Evolutionary conservation across 2,329 filamentous ascomycete genomes (phyloP), one percentile per base, ranked within the genome.

Genomic region (Penicillium sp.): DNA sequence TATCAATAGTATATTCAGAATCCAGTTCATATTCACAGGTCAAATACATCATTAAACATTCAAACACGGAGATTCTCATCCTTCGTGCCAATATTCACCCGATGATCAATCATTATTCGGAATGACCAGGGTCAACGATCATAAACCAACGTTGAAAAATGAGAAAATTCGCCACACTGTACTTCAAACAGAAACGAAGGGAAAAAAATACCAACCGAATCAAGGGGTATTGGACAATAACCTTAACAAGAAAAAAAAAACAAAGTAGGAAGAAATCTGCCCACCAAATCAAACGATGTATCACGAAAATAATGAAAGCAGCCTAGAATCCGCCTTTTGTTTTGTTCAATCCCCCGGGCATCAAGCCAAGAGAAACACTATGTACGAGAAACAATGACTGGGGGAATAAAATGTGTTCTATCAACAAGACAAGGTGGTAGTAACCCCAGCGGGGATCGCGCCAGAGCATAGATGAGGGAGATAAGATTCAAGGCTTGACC

Each of bases 141-240:
- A 37, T 47, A 37, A 47, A 29, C 39, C 50, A 53, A 46, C 39
- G 21, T 26, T 37, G 29, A 47, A 19, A 53, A 53, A 39, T 16
- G 26, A 43, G 46, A 43, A 35, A 23, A 29, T 35, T 53, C 31
- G 44, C 50, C 37, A 45, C 48, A 56, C 44, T 51, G 48, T 53
- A 59, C 48, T 53, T 45, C 25, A 51, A 44, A 55, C 21, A 54
- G 25, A 47, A 62, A 60, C 7, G 57, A 61, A 50, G 59, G 57
- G 2, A 55, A 59, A 55, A 57, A 58, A 50, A 62, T 65, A 65
- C 63, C 62, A 63, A 49, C 62, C 63, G 60, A 59, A 51, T 53
- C 45, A 60, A 61, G 33, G 58, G 64, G 63, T 66, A 66, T 67
- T 65, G 55, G 46, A 49, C 53, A 61, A 44, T 27, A 49, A 56